Base-by-base conservation (phyloP, 768 basidiomycete species). In the Agrocybe pediades region DNA sequence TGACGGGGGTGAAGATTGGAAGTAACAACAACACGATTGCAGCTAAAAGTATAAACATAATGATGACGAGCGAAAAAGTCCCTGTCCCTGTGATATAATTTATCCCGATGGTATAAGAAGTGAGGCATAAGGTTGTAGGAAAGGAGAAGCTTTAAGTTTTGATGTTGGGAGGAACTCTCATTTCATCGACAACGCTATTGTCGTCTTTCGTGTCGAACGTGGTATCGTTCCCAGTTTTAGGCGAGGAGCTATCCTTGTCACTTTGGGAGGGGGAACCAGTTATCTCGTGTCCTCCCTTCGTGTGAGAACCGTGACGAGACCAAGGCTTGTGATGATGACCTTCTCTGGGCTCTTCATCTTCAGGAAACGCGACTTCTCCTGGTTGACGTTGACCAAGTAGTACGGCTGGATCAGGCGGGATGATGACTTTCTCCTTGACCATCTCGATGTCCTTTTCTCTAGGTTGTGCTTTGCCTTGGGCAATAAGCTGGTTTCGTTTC, bases 321-420 rank as follows among this genome's bases (percentile, higher is more conserved):
- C 63, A 59, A 26, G 58, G 57, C 41, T 46, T 41, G 24, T 51
- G 62, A 25, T 54, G 46, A 42, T 56, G 60, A 43, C 46, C 46
- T 26, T 57, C 55, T 53, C 51, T 58, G 23, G 62, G 58, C 41
- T 53, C n/a, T 42, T 62, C 58, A 9, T 64, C 58, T 45, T 69
- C 68, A n/a, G 66, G 66, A 50, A 67, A 67, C 9, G 57, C 59
- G 17, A 60, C 54, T 47, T 69, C 65, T 21, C 81, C 80, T 2
- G 81, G 76, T 51, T 65, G 58, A 19, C 71, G 64, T 42, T 75
- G 71, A 17, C 81, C 82, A 41, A 80, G 68, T n/a, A 86, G 65
- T 25, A 86, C 73, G 36, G 85, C 85, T n/a, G 86, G 85, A 66
- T 87, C 85, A 1, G 84, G 85, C 17, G 85, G 85, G 17, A 86